Evolutionary conservation across 306 rosid species (phyloP), one percentile per base, ranked within the genome.

Genomic region (Trifolium fragiferum): DNA sequence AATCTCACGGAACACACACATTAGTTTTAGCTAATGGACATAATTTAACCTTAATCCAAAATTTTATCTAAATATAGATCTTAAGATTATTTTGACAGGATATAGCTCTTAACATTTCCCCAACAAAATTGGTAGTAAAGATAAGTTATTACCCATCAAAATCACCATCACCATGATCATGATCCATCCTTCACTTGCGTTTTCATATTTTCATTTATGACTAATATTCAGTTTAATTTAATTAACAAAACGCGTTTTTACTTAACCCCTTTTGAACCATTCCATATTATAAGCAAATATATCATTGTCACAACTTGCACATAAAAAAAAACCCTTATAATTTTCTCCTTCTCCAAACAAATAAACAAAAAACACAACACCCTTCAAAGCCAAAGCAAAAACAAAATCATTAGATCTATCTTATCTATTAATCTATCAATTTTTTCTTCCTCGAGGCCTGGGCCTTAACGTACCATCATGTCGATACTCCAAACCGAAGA

Each of bases 401-500:
- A 6, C 20, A 25, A 27, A 51, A 32, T 7, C 19, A 18, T 53
- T 37, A 46, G n/a, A 46, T 49, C 25, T 10, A 68, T 47, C 58
- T 41, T 21, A 68, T 68, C 43, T 43, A 43, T 69, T 9, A 1
- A 30, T 46, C 41, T 4, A 62, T 67, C 5, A 2, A 2, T 12
- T 2, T 13, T 58, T 1, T 10, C 21, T 33, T 8, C 46, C 13
- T 19, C 7, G 13, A 66, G 54, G 53, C 47, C 7, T 50, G 10
- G 47, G 30, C 63, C 63, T 50, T 33, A 47, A 11, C 20, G 6
- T 38, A 65, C 3, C 6, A 44, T 23, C 20, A 90, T 84, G 86
- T 79, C 87, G 7, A 47, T 63, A 18, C 54, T 82, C 37, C 14
- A 25, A 82, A 59, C 67, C 78, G 90, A 87, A 3, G 92, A 87